Evolutionary conservation across 768 basidiomycete genomes (phyloP).

Genomic region (Peribolospora kevripleyi): DNA sequence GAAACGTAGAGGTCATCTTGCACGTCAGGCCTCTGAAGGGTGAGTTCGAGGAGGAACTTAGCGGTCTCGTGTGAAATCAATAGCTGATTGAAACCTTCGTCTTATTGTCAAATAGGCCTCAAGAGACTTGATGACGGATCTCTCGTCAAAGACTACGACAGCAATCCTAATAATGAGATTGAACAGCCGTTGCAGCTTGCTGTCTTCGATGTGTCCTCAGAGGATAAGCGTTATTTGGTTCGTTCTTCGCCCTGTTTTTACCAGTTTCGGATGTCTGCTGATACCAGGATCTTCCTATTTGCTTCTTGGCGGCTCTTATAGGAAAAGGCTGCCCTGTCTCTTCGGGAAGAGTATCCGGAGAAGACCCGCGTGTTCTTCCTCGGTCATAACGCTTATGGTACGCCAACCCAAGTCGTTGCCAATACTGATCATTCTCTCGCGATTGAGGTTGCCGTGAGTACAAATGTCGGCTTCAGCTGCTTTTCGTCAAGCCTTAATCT

Average conservation of each 20-base stretch:
- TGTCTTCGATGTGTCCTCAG: conserved; percentile 50
- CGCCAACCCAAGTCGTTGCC: conserved; percentile 62
- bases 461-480: not conserved
- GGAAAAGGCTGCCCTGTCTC: conserved; percentile 55
- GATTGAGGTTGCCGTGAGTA: conserved; percentile 58
- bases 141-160: conserved; percentile 85
- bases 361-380: conserved; percentile 88
- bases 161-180: conserved; percentile 40
- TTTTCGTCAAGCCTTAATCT: not conserved
- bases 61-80: not conserved
- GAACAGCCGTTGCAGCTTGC: conserved; percentile 75
- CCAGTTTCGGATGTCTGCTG: not conserved
- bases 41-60: conserved; percentile 16
- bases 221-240: conserved; percentile 43
- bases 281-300: not conserved
- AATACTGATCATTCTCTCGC: conserved; percentile 47
- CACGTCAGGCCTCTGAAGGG: conserved; percentile 85
- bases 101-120: conserved; percentile 32
- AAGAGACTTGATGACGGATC: conserved; percentile 72
- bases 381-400: conserved; percentile 78
- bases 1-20: conserved; percentile 49
- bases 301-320: conserved; percentile 17
- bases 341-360: conserved; percentile 70
- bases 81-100: not conserved
- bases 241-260: not conserved